Conservation (phyloP, 2,329 filamentous ascomycete genomes). For the Colletotrichum costaricense region DNA sequence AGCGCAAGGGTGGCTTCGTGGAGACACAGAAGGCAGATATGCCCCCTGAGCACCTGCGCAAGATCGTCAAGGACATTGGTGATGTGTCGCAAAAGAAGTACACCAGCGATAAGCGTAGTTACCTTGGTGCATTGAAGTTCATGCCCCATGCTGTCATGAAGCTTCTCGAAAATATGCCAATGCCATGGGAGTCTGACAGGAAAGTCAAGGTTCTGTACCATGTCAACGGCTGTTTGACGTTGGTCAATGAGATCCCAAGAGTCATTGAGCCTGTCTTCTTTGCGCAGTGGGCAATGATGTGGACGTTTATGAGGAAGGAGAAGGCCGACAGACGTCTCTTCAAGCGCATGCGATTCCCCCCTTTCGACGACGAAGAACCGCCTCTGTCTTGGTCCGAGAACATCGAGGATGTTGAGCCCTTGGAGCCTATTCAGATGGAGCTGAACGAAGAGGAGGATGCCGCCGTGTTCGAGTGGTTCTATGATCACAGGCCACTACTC, state of each 20-base stretch:
- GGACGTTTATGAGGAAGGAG: constrained; percentile 97
- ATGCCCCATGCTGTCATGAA: constrained; percentile 99
- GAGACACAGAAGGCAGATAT: constrained; percentile 99
- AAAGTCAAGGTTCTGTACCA: constrained; percentile 99
- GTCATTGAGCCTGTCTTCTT: constrained; percentile 99
- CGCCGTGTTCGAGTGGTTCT: constrained; percentile 96
- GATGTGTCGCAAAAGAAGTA: constrained; percentile 99
- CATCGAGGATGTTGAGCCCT: constrained; percentile 96
- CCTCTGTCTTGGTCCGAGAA: constrained; percentile 98
- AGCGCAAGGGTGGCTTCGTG: constrained; percentile 94
- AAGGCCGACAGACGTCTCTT: constrained; percentile 96
- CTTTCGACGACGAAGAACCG: constrained; percentile 98
- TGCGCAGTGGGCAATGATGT: constrained; percentile 99
- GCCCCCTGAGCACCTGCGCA: constrained; percentile 97
- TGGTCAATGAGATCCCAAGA: constrained; percentile 95
- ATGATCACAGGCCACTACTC: constrained; percentile 89
- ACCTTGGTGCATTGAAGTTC: constrained; percentile 96
- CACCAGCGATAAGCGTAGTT: constrained; percentile 97
- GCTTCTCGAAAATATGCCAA: constrained; percentile 98
- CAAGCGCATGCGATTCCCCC: constrained; percentile 98
- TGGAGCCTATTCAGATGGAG: constrained; percentile 99
- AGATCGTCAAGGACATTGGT: constrained; percentile 98
- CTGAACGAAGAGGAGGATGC: constrained; percentile 93
- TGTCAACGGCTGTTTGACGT: constrained; percentile 94
- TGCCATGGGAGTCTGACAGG: constrained; percentile 97